phyloP scores from a whole-genome alignment of 2,329 filamentous ascomycete species.

The Fusarium euwallaceae region DNA sequence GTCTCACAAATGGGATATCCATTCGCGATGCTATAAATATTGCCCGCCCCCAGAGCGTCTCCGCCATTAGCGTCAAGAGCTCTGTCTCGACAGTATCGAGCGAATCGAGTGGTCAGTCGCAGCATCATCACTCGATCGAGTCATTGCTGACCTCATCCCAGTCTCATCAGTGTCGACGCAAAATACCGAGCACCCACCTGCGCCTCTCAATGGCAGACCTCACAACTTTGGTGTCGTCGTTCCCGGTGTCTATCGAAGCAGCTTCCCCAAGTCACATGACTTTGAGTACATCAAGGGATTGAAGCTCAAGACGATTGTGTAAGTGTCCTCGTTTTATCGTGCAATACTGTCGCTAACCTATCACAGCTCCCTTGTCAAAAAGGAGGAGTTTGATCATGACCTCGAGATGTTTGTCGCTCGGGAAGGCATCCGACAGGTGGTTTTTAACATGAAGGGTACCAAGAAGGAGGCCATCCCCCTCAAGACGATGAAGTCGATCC shows the following conservation, averaged over 20 bases:
- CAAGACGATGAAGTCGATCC: constrained; percentile 76
- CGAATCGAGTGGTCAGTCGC: constrained; percentile 38
- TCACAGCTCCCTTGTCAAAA: constrained; percentile 72
- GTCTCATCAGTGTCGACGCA: constrained; percentile 36
- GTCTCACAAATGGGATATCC: constrained; percentile 24
- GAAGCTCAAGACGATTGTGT: constrained; percentile 84
- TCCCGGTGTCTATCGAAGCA: constrained; percentile 83
- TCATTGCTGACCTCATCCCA: constrained; percentile 24
- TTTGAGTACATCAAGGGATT: constrained; percentile 77
- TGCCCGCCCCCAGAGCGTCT: constrained; percentile 36
- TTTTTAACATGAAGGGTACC: constrained; percentile 87
- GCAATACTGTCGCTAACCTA: constrained; percentile 25
- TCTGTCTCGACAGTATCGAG: constrained; percentile 26
- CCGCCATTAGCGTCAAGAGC: constrained; percentile 21
- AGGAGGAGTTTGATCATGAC: constrained; percentile 66
- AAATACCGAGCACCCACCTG: constrained; percentile 34
- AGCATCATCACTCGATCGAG: background rate
- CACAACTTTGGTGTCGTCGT: constrained; percentile 83
- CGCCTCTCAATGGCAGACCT: constrained; percentile 58
- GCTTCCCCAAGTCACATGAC: constrained; percentile 80
- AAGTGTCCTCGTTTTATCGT: constrained; percentile 52
- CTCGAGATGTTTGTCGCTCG: constrained; percentile 73
- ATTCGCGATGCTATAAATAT: constrained; percentile 31
- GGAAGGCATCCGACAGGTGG: constrained; percentile 78
- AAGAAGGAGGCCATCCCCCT: constrained; percentile 82